Evolutionary conservation across 768 basidiomycete genomes (phyloP).

Genomic region (Epithele typhae): DNA sequence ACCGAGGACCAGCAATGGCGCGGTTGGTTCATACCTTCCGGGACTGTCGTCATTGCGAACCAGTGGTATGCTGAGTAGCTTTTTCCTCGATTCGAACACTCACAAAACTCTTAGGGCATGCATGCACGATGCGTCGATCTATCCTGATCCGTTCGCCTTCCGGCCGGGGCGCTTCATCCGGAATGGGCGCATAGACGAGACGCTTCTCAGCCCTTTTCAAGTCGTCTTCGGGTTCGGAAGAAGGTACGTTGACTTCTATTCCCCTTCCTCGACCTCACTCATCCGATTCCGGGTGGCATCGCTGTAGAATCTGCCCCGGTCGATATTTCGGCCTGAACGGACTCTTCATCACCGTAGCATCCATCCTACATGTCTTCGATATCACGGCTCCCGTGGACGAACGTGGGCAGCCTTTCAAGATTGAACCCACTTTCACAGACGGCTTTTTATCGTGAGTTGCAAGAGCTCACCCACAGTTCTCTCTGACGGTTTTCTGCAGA

Average conservation of each 20-base stretch:
- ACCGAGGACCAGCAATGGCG: constrained; percentile 19
- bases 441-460: not conserved
- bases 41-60: constrained; percentile 21
- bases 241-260: constrained; percentile 1
- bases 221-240: constrained; percentile 13
- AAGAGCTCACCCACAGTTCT: not conserved
- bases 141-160: constrained; percentile 25
- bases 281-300: not conserved
- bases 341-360: constrained; percentile 10
- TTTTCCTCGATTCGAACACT: not conserved
- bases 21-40: constrained; percentile 22
- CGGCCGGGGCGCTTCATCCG: constrained; percentile 26
- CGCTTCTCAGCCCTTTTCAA: not conserved
- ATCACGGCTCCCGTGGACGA: not conserved
- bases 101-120: too few species aligned
- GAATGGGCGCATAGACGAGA: constrained; percentile 6
- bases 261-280: not conserved
- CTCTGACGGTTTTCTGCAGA: not conserved
- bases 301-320: constrained; percentile 6
- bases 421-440: not conserved
- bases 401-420: not conserved
- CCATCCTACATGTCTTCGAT: constrained; percentile 6
- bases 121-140: constrained; percentile 20
- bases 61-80: constrained; percentile 20
- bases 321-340: not conserved